Evolutionary conservation across 768 basidiomycete genomes (phyloP).

Genomic region (Boletus insuetus): DNA sequence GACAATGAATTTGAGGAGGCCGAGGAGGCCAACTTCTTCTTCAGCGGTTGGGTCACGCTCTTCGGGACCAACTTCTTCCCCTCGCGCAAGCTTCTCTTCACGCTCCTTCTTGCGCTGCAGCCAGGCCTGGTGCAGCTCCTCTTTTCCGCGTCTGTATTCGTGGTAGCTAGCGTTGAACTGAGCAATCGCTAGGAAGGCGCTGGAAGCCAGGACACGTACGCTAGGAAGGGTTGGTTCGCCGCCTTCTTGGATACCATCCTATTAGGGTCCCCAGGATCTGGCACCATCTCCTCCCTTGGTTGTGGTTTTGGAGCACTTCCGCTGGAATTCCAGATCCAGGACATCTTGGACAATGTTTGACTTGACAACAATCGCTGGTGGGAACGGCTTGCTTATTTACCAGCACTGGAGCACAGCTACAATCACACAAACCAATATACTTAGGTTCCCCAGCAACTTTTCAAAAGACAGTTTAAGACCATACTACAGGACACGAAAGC

Average conservation of each 20-base stretch:
- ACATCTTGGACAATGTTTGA: conserved; percentile 42
- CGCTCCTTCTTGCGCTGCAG: conserved; percentile 67
- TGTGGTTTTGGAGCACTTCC: conserved; percentile 38
- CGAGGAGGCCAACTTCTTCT: conserved; percentile 60
- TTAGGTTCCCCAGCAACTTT: background rate
- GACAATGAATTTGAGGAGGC: conserved; percentile 67
- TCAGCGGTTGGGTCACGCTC: conserved; percentile 72
- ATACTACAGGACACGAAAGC: conserved; percentile 21
- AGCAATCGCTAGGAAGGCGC: background rate
- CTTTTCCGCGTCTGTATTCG: conserved; percentile 61
- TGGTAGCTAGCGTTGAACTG: conserved; percentile 48
- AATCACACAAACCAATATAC: background rate
- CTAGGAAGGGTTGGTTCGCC: conserved; percentile 83
- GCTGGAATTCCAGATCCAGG: conserved; percentile 57
- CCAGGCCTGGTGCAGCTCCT: conserved; percentile 62
- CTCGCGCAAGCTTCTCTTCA: conserved; percentile 68
- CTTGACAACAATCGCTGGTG: too few species aligned
- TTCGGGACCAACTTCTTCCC: conserved; percentile 69
- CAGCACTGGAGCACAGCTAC: background rate
- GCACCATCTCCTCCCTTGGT: conserved; percentile 47
- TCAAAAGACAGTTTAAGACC: conserved; percentile 8
- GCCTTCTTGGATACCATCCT: conserved; percentile 77
- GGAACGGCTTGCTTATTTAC: too few species aligned
- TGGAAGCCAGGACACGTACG: conserved; percentile 44
- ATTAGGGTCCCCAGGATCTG: conserved; percentile 61